These are phyloP conservation scores for Chalciporus pseudorubinellus DNA, from an alignment of 768 basidiomycete genomes.

Conservation along the genomic window DNA sequence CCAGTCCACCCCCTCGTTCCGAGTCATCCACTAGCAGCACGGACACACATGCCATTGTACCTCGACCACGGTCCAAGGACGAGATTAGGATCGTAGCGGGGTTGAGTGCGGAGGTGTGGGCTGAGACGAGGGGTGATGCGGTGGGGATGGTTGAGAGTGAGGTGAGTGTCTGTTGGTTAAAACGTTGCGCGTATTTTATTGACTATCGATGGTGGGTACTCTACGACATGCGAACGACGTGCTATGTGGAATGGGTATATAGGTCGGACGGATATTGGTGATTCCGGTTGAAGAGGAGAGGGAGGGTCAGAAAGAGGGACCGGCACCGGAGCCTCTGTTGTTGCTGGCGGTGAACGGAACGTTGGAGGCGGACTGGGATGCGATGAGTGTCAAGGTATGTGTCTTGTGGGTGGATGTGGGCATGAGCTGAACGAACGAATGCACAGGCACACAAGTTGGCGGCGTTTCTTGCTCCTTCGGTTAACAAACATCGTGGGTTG, in stretches of 20 bases:
- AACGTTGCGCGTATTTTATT: neutral
- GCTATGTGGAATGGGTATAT: neutral
- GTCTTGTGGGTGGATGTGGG: neutral
- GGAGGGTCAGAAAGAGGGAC: slow-evolving; percentile 7
- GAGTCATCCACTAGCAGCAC: slow-evolving; percentile 3
- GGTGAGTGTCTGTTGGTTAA: slow-evolving; percentile 39
- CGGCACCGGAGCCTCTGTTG: slow-evolving; percentile 53
- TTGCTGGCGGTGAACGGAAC: slow-evolving; percentile 68
- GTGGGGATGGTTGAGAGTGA: slow-evolving; percentile 75
- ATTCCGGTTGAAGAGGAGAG: slow-evolving; percentile 52
- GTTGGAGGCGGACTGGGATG: slow-evolving; percentile 61
- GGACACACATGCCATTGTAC: slow-evolving; percentile 4
- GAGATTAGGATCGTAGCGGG: slow-evolving; percentile 72
- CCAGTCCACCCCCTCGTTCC: slow-evolving; percentile 9
- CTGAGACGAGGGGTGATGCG: slow-evolving; percentile 56
- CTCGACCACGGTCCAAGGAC: slow-evolving; percentile 54
- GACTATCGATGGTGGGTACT: neutral
- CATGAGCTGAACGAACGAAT: neutral
- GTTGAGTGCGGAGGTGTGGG: slow-evolving; percentile 73
- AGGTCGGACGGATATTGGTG: slow-evolving; percentile 74
- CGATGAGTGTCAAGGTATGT: slow-evolving; percentile 59
- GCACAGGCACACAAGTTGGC: slow-evolving; percentile 32
- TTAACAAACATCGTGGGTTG: slow-evolving; percentile 36
- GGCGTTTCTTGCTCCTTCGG: slow-evolving; percentile 34
- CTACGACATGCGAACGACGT: neutral